Evolutionary conservation across 2,329 filamentous ascomycete species (phyloP).

Genomic region (Colletotrichum shisoi): DNA sequence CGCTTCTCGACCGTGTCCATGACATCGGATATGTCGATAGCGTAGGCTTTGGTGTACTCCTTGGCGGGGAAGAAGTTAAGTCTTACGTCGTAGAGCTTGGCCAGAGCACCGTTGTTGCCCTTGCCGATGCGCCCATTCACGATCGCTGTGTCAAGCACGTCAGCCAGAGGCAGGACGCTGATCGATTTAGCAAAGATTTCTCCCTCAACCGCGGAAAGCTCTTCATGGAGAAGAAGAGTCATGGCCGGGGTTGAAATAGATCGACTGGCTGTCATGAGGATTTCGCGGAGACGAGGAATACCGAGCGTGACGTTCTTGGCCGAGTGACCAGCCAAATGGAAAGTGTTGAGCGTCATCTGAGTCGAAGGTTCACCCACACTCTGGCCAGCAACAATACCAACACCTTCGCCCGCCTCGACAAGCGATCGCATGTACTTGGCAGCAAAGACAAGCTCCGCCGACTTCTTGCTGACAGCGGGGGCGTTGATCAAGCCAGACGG

Average conservation of each 20-base stretch:
- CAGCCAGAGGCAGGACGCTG: slow-evolving; percentile 81
- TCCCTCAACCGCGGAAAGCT: slow-evolving; percentile 72
- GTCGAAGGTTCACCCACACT: slow-evolving; percentile 97
- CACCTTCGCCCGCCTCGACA: slow-evolving; percentile 93
- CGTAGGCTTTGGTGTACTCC: slow-evolving; percentile 87
- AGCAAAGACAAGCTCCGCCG: slow-evolving; percentile 83
- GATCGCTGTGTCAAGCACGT: slow-evolving; percentile 81
- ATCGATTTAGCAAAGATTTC: slow-evolving; percentile 91
- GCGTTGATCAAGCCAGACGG: slow-evolving; percentile 48
- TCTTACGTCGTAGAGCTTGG: slow-evolving; percentile 84
- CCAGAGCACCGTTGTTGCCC: slow-evolving; percentile 71
- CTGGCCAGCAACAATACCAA: slow-evolving; percentile 95
- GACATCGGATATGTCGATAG: slow-evolving; percentile 80
- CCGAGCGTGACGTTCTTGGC: slow-evolving; percentile 98
- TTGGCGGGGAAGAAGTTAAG: slow-evolving; percentile 83
- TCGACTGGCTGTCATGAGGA: slow-evolving; percentile 94
- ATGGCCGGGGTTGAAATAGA: slow-evolving; percentile 90
- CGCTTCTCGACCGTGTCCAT: slow-evolving; percentile 80
- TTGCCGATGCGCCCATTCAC: slow-evolving; percentile 82
- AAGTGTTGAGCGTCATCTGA: slow-evolving; percentile 99
- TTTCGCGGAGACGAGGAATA: slow-evolving; percentile 96
- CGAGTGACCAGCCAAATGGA: slow-evolving; percentile 98
- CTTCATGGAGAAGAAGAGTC: slow-evolving; percentile 80
- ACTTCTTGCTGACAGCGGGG: slow-evolving; percentile 66
- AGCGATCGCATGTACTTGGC: slow-evolving; percentile 93